Conservation (phyloP, 805 yeast genomes). For the Candida dajiaensis region DNA sequence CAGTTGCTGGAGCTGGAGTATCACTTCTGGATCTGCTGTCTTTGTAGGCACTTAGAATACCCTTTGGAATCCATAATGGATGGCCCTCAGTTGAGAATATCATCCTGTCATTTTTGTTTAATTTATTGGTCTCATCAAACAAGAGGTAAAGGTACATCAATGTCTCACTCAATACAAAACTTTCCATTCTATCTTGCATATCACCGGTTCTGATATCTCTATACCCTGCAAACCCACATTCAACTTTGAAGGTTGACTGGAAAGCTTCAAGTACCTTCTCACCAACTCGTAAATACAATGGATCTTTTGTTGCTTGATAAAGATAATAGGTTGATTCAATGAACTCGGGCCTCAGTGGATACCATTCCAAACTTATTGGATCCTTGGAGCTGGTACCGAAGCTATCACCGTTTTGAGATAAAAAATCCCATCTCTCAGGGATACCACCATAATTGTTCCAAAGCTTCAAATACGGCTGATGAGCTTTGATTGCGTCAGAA, state of each 20-base stretch:
- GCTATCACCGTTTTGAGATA: background rate
- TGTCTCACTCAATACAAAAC: constrained; percentile 84
- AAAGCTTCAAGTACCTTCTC: constrained; percentile 54
- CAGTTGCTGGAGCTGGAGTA: background rate
- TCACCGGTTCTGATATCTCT: constrained; percentile 60
- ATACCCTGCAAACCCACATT: constrained; percentile 79
- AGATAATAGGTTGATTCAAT: constrained; percentile 82
- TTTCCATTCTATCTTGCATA: constrained; percentile 80
- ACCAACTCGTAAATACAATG: constrained; percentile 75
- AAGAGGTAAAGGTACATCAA: constrained; percentile 74
- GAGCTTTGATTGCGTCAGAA: constrained; percentile 54
- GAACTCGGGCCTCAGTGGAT: constrained; percentile 88
- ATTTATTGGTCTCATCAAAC: constrained; percentile 61
- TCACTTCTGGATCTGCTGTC: background rate
- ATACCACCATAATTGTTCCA: constrained; percentile 79
- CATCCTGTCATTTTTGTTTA: constrained; percentile 37
- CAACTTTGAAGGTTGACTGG: constrained; percentile 42
- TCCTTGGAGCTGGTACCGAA: constrained; percentile 17
- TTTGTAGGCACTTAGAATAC: constrained; percentile 25
- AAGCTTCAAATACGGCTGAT: constrained; percentile 59
- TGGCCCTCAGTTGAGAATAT: constrained; percentile 86
- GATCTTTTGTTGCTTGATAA: constrained; percentile 81
- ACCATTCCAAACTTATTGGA: constrained; percentile 72
- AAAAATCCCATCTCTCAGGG: constrained; percentile 81
- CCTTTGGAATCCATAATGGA: constrained; percentile 66